phyloP scores from a whole-genome alignment of 495 filamentous ascomycete genomes.

The Aspergillus sparsus region DNA sequence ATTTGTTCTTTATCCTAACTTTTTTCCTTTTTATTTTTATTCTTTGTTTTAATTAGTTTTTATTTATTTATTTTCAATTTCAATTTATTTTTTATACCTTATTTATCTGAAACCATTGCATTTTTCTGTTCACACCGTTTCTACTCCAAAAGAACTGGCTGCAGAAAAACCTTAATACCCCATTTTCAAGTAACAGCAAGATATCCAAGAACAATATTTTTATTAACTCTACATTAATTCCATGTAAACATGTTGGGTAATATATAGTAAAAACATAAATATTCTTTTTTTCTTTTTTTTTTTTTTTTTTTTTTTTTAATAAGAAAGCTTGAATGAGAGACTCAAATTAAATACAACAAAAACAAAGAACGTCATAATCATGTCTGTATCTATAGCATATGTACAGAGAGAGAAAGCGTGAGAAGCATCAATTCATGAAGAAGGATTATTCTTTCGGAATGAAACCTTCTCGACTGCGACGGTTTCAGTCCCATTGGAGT shows the following conservation, averaged over 20 bases:
- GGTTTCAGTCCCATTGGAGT: slow-evolving; percentile 83
- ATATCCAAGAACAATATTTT: no score
- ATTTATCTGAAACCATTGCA: neutral
- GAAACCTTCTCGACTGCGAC: slow-evolving; percentile 98
- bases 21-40: neutral
- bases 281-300: neutral
- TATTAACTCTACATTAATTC: no score
- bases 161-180: no score
- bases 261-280: neutral
- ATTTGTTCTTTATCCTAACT: neutral
- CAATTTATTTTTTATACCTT: neutral
- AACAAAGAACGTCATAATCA: slow-evolving; percentile 25
- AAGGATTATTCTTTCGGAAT: slow-evolving; percentile 75
- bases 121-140: no score
- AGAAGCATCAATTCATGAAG: slow-evolving; percentile 33
- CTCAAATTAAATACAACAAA: neutral
- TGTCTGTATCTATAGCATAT: slow-evolving; percentile 34
- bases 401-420: slow-evolving; percentile 28
- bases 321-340: neutral
- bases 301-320: neutral
- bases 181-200: no score
- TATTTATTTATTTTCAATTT: slow-evolving; percentile 2
- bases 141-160: no score
- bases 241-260: neutral
- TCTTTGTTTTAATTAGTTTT: neutral